phyloP scores from a whole-genome alignment of 805 yeast species.

The Zygosaccharomyces siamensis region DNA sequence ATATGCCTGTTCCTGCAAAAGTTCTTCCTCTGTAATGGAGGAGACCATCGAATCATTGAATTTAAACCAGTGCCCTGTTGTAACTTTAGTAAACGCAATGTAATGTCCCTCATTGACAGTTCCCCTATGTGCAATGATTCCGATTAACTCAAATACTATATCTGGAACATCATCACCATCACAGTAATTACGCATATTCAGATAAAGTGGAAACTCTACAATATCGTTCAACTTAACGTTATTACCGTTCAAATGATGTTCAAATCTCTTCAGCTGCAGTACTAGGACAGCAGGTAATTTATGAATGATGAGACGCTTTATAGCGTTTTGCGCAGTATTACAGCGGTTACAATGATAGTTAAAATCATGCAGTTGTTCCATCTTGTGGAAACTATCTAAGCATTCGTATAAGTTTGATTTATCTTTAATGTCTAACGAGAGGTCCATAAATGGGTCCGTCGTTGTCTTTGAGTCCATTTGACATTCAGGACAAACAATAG shows the following conservation, averaged over 20 bases:
- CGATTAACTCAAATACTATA: conserved; percentile 75
- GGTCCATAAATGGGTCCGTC: conserved; percentile 83
- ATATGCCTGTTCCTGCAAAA: conserved; percentile 71
- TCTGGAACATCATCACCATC: conserved; percentile 29
- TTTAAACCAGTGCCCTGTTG: conserved; percentile 79
- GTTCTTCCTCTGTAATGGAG: conserved; percentile 57
- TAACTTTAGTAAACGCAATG: conserved; percentile 66
- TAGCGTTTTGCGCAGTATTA: conserved; percentile 54
- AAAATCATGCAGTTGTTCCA: conserved; percentile 66
- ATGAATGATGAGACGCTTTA: conserved; percentile 65
- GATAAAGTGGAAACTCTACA: conserved; percentile 64
- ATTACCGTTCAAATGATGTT: conserved; percentile 37
- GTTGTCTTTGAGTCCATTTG: conserved; percentile 55
- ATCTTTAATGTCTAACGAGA: conserved; percentile 68
- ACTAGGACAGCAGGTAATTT: conserved; percentile 73
- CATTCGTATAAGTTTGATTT: conserved; percentile 53
- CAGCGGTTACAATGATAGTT: conserved; percentile 69
- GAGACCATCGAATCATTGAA: conserved; percentile 88
- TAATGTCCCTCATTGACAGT: conserved; percentile 96
- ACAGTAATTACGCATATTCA: conserved; percentile 65
- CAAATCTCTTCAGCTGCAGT: conserved; percentile 73
- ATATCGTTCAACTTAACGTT: conserved; percentile 72
- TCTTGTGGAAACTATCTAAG: conserved; percentile 67
- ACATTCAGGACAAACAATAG: conserved; percentile 71
- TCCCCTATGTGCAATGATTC: conserved; percentile 85